These are phyloP conservation scores for Russula virescens DNA, from an alignment of 768 basidiomycete species.

Conservation along the genomic window DNA sequence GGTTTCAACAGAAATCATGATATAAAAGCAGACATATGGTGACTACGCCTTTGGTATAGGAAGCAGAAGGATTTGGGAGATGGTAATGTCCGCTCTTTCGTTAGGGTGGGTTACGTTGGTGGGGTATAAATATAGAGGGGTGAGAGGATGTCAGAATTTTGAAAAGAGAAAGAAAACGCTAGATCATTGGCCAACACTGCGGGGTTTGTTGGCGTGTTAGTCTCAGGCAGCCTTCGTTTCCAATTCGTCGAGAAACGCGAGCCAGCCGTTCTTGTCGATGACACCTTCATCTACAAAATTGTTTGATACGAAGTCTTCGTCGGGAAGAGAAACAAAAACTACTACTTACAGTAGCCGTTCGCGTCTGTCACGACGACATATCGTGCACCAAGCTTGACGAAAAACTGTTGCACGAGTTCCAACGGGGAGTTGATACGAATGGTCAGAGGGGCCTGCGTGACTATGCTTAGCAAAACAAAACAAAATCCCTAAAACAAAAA, in stretches of 20 bases:
- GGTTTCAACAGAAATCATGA: no score
- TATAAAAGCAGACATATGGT: no score
- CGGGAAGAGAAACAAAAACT: slow-evolving; percentile 26
- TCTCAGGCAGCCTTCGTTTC: slow-evolving; percentile 39
- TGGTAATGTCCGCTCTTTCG: no score
- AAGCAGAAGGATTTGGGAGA: no score
- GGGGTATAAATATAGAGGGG: no score
- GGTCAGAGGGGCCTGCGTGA: slow-evolving; percentile 72
- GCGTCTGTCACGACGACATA: slow-evolving; percentile 82
- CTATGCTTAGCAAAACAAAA: background rate
- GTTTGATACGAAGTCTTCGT: background rate
- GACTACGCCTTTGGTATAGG: no score
- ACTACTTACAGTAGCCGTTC: slow-evolving; percentile 78
- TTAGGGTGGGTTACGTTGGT: no score
- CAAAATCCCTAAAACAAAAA: background rate
- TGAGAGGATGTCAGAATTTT: no score
- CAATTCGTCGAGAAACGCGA: slow-evolving; percentile 75
- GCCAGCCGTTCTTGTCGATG: slow-evolving; percentile 93
- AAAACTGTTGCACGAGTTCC: slow-evolving; percentile 90
- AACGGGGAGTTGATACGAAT: slow-evolving; percentile 81
- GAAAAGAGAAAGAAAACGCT: background rate
- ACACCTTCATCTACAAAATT: slow-evolving; percentile 67
- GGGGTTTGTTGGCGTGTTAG: fast-evolving
- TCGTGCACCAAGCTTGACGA: slow-evolving; percentile 88
- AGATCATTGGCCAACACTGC: background rate